These are phyloP conservation scores for Hyaloperonospora arabidopsidis DNA, from an alignment of 352 stramenopile species.

Conservation along the genomic window DNA sequence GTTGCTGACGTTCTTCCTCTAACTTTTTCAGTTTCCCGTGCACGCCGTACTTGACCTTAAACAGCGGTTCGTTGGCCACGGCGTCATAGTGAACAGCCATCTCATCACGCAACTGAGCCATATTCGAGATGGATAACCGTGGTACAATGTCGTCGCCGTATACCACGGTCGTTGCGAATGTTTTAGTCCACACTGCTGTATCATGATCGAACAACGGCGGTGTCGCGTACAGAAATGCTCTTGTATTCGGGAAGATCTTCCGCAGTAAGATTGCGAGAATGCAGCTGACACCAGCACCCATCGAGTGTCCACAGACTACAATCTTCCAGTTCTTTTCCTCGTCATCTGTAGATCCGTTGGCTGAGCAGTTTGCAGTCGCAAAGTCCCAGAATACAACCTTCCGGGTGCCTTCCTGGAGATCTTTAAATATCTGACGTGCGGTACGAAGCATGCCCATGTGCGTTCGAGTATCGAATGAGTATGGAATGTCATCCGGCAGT, in stretches of 20 bases:
- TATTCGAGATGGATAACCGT: conserved; percentile 57
- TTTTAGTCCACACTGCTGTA: conserved; percentile 51
- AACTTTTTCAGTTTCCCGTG: conserved; percentile 36
- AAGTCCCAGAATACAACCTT: conserved; percentile 67
- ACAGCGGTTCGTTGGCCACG: conserved; percentile 55
- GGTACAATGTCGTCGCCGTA: conserved; percentile 71
- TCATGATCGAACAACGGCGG: conserved; percentile 57
- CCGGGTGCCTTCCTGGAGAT: conserved; percentile 49
- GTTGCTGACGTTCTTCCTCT: conserved; percentile 19
- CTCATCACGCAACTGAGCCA: conserved; percentile 56
- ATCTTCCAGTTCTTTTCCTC: conserved; percentile 45
- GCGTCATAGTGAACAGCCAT: conserved; percentile 60
- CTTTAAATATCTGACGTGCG: conserved; percentile 47
- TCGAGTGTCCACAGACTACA: conserved; percentile 74
- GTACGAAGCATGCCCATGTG: conserved; percentile 73
- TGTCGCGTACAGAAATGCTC: conserved; percentile 56
- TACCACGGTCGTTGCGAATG: conserved; percentile 58
- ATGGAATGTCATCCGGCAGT: conserved; percentile 43
- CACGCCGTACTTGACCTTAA: conserved; percentile 45
- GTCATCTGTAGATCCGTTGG: conserved; percentile 7
- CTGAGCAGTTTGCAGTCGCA: conserved; percentile 40
- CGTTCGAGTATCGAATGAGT: conserved; percentile 39
- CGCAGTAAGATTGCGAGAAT: conserved; percentile 61
- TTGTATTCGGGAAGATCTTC: conserved; percentile 44
- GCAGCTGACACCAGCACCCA: conserved; percentile 67